Evolutionary conservation across 2,329 filamentous ascomycete species (phyloP).

Genomic region (Blumeria hordei): DNA sequence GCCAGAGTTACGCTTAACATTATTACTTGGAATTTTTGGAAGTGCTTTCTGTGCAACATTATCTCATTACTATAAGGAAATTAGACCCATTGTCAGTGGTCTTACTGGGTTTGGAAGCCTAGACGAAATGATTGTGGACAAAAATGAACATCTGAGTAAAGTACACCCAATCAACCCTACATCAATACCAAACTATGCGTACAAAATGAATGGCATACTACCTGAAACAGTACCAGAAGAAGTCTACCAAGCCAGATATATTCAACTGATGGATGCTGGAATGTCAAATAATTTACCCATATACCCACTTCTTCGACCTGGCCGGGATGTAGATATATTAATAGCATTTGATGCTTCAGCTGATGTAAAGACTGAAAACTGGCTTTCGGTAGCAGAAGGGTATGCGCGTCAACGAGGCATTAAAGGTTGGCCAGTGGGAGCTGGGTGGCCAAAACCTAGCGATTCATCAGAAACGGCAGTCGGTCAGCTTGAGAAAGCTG

Average conservation of each 20-base stretch:
- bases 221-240: conserved; percentile 56
- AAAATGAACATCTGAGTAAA: conserved; percentile 65
- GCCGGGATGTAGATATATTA: conserved; percentile 68
- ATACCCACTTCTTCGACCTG: conserved; percentile 75
- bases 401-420: conserved; percentile 77
- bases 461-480: conserved; percentile 34
- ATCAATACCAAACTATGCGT: conserved; percentile 68
- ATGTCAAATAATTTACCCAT: conserved; percentile 98
- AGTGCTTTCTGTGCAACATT: conserved; percentile 90
- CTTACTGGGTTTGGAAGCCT: conserved; percentile 53
- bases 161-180: conserved; percentile 90
- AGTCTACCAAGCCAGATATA: conserved; percentile 44
- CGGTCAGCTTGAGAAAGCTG: conserved; percentile 41
- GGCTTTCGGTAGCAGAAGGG: conserved; percentile 82
- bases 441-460: conserved; percentile 61
- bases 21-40: conserved; percentile 86
- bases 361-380: conserved; percentile 84
- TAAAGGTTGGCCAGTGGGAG: conserved; percentile 81
- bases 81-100: conserved; percentile 56
- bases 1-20: conserved; percentile 62
- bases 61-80: conserved; percentile 86
- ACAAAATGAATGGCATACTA: conserved; percentile 54
- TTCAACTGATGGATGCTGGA: conserved; percentile 83
- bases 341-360: conserved; percentile 82
- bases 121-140: conserved; percentile 60